These are phyloP conservation scores for Cystobasidiopsis lactophilus DNA, from an alignment of 768 basidiomycete genomes.

Conservation along the genomic window DNA sequence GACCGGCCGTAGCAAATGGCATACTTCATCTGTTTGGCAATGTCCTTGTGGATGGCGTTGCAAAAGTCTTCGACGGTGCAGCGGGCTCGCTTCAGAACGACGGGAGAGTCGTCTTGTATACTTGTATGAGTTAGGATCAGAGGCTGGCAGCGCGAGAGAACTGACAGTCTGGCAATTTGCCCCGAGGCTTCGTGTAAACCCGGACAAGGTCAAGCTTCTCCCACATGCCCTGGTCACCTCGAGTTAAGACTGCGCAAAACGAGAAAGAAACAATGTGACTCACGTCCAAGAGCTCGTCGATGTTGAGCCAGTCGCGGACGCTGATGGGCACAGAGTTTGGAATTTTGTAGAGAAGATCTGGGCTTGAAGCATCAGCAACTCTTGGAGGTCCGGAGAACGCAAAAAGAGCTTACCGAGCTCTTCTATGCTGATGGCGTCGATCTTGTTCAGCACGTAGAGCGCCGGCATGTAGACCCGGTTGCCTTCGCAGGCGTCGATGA, in stretches of 20 bases:
- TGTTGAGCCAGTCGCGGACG: slow-evolving; percentile 81
- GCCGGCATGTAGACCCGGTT: slow-evolving; percentile 91
- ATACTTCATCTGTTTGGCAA: slow-evolving; percentile 95
- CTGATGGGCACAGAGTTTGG: slow-evolving; percentile 88
- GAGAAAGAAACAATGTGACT: not conserved
- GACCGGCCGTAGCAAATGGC: slow-evolving; percentile 78
- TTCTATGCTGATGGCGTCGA: slow-evolving; percentile 55
- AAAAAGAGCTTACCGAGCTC: slow-evolving; percentile 6
- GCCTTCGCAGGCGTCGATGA: slow-evolving; percentile 93
- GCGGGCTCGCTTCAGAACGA: slow-evolving; percentile 11
- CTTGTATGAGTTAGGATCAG: not conserved
- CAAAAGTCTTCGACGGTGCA: slow-evolving; percentile 53
- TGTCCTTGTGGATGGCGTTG: slow-evolving; percentile 84
- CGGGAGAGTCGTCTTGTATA: not conserved
- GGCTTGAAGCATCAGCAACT: not conserved
- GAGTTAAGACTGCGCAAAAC: not conserved
- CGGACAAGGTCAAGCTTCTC: slow-evolving; percentile 72
- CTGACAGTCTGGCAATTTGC: slow-evolving; percentile 69
- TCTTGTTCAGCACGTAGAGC: slow-evolving; percentile 76
- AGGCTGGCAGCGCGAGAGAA: slow-evolving; percentile 48
- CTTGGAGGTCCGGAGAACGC: not conserved
- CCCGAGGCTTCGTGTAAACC: slow-evolving; percentile 84
- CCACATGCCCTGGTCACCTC: slow-evolving; percentile 60
- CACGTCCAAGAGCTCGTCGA: slow-evolving; percentile 67
- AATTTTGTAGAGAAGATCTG: slow-evolving; percentile 50